Conservation (phyloP, 495 filamentous ascomycete genomes). For the Jackrogersella minutella region DNA sequence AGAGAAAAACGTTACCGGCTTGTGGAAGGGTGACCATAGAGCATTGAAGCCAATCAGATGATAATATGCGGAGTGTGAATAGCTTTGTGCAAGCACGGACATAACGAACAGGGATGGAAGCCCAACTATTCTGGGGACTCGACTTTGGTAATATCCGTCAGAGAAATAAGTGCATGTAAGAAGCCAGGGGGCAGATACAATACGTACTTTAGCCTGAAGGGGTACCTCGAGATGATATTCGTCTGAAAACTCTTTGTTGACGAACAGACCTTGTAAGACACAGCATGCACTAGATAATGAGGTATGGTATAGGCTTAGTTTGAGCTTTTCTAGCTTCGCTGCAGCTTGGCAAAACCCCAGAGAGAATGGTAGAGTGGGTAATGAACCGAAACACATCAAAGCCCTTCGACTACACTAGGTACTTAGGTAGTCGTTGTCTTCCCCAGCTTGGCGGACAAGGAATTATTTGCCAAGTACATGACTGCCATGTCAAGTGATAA, state of each 20-base stretch:
- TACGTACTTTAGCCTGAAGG: too few species aligned
- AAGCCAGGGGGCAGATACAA: slow-evolving; percentile 10
- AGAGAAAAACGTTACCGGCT: slow-evolving; percentile 6
- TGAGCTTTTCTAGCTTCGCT: background rate
- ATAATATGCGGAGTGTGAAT: slow-evolving; percentile 7
- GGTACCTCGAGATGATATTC: slow-evolving; percentile 2
- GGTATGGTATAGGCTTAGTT: background rate
- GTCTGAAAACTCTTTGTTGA: background rate
- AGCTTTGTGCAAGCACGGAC: slow-evolving; percentile 21
- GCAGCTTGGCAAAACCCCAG: slow-evolving; percentile 15
- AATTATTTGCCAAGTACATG: slow-evolving; percentile 11
- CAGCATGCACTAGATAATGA: slow-evolving; percentile 15
- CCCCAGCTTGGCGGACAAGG: slow-evolving; percentile 34
- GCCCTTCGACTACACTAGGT: background rate
- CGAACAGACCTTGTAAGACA: slow-evolving; percentile 14
- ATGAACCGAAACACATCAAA: slow-evolving; percentile 20
- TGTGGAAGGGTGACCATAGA: slow-evolving; percentile 16
- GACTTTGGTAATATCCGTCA: background rate
- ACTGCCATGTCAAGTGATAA: slow-evolving; percentile 16
- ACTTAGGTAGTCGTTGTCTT: slow-evolving; percentile 6
- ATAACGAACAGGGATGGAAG: slow-evolving; percentile 19
- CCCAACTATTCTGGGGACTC: slow-evolving; percentile 2
- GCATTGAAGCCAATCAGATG: slow-evolving; percentile 26
- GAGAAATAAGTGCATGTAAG: slow-evolving; percentile 4
- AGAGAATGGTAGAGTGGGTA: slow-evolving; percentile 25